These are phyloP conservation scores for Candida frijolesensis DNA, from an alignment of 1,139 yeast genomes.

Conservation along the genomic window DNA sequence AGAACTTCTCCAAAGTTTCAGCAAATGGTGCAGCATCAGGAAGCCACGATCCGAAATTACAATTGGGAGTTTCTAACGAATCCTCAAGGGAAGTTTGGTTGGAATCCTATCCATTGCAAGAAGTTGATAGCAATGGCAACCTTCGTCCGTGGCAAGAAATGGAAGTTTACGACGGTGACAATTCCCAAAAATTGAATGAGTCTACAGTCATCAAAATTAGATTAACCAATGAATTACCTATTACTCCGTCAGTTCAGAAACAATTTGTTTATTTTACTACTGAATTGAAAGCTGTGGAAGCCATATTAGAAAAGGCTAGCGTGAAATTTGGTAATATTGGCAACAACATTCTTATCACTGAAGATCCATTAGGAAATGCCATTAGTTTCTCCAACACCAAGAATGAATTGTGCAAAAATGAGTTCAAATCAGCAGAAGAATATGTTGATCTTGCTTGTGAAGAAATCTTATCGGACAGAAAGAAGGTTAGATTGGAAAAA, in stretches of 20 bases:
- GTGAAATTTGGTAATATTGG: constrained; percentile 19
- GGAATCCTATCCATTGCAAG: constrained; percentile 65
- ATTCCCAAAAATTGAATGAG: constrained; percentile 28
- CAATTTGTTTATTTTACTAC: constrained; percentile 55
- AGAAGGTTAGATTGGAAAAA: background rate
- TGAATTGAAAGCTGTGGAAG: constrained; percentile 40
- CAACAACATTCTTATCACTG: constrained; percentile 26
- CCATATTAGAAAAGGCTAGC: constrained; percentile 30
- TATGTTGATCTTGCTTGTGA: constrained; percentile 19
- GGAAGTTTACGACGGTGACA: constrained; percentile 54
- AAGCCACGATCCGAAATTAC: constrained; percentile 29
- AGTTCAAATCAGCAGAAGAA: constrained; percentile 32
- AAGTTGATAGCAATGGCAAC: constrained; percentile 46
- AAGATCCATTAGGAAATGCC: constrained; percentile 61
- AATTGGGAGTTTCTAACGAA: constrained; percentile 61
- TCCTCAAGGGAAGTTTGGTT: constrained; percentile 72
- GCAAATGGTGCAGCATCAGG: constrained; percentile 41
- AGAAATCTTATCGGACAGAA: constrained; percentile 12
- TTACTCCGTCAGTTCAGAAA: constrained; percentile 29
- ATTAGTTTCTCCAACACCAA: constrained; percentile 45
- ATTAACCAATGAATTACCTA: constrained; percentile 35
- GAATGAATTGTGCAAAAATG: constrained; percentile 29
- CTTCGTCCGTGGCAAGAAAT: constrained; percentile 62
- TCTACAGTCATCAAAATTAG: constrained; percentile 58
- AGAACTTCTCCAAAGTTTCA: constrained; percentile 53